phyloP scores from a whole-genome alignment of 331 rosid species.

The Pyrus hybrid region DNA sequence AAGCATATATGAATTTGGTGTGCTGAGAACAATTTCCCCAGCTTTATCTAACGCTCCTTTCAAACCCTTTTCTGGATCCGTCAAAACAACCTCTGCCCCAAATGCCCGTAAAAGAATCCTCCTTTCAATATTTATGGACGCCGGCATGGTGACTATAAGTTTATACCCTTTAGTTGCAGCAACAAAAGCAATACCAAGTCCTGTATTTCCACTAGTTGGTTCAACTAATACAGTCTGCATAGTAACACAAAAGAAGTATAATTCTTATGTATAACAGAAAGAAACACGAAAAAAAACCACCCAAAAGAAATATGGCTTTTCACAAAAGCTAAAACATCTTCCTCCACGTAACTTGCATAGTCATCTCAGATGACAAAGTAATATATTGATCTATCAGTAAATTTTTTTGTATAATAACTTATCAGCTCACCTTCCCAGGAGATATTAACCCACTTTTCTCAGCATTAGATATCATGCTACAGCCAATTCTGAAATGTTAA shows the following conservation, averaged over 20 bases:
- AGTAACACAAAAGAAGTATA: constrained; percentile 16
- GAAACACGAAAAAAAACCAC: background rate
- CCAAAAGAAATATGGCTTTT: background rate
- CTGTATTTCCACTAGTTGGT: constrained; percentile 96
- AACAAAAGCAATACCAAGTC: constrained; percentile 85
- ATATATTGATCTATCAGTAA: background rate
- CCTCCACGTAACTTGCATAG: background rate
- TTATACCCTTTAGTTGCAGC: constrained; percentile 83
- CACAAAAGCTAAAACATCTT: constrained; percentile 10
- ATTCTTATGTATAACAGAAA: background rate
- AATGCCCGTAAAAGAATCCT: constrained; percentile 85
- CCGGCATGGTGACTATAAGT: constrained; percentile 89
- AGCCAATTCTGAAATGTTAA: constrained; percentile 69
- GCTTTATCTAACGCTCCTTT: constrained; percentile 93
- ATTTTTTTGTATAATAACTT: background rate
- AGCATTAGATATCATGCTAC: constrained; percentile 76
- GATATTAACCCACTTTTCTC: constrained; percentile 71
- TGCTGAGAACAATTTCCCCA: constrained; percentile 55
- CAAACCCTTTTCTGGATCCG: constrained; percentile 78
- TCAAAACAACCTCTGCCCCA: constrained; percentile 86
- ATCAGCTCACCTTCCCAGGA: constrained; percentile 59
- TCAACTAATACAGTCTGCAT: constrained; percentile 84
- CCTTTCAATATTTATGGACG: constrained; percentile 76
- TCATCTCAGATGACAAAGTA: background rate
- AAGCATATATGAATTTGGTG: constrained; percentile 85